phyloP scores from a whole-genome alignment of 441 rosid genomes.

The Melianthus villosus region DNA sequence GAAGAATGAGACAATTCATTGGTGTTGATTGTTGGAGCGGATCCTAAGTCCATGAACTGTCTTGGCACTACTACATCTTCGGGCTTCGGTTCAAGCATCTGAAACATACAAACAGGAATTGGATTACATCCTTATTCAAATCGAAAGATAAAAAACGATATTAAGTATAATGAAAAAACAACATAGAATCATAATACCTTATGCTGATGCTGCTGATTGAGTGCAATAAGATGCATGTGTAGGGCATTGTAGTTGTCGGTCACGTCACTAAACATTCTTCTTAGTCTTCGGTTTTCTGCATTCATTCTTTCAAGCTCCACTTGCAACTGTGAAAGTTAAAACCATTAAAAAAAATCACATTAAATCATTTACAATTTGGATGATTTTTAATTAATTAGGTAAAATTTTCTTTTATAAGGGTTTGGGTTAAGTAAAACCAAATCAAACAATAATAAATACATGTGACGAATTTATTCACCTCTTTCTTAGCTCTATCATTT shows the following conservation, averaged over 20 bases:
- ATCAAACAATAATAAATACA: background rate
- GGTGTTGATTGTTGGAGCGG: conserved; percentile 18
- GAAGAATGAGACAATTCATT: conserved; percentile 33
- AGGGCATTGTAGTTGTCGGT: conserved; percentile 44
- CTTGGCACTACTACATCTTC: conserved; percentile 37
- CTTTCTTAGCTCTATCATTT: conserved; percentile 34
- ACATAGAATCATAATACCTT: no score
- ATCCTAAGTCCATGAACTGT: conserved; percentile 50
- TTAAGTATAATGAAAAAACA: no score
- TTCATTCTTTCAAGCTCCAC: conserved; percentile 48
- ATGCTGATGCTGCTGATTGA: conserved; percentile 30
- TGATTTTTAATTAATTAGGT: no score
- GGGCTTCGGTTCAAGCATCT: conserved; percentile 17
- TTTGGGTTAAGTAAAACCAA: no score
- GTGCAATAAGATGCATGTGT: conserved; percentile 41
- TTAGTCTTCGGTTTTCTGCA: conserved; percentile 47
- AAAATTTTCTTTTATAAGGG: no score
- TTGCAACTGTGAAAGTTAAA: conserved; percentile 46
- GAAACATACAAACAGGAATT: no score
- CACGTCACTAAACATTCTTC: conserved; percentile 58
- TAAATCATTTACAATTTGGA: background rate
- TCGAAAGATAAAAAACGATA: no score
- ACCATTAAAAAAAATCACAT: background rate
- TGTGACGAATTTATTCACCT: conserved; percentile 22
- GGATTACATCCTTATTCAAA: no score